phyloP scores from a whole-genome alignment of 2,329 filamentous ascomycete genomes.

The Sphaerulina vaccinii region DNA sequence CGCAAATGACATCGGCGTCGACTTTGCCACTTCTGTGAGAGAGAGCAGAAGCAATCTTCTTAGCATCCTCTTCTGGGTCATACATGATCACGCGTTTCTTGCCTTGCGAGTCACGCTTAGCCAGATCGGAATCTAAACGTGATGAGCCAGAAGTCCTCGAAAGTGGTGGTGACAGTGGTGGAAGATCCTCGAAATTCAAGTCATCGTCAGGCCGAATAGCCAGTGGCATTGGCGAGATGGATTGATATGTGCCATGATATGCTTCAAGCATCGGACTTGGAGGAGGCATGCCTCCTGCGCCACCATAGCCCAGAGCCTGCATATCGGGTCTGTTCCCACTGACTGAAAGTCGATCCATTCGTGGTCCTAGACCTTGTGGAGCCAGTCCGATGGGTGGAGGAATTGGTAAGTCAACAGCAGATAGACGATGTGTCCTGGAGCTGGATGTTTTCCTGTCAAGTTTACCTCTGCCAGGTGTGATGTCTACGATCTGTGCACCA shows the following conservation, averaged over 20 bases:
- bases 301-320: conserved; percentile 31
- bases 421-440: conserved; percentile 24
- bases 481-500: conserved; percentile 41
- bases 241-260: conserved; percentile 91
- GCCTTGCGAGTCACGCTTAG: conserved; percentile 34
- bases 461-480: conserved; percentile 39
- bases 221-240: conserved; percentile 90
- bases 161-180: conserved; percentile 34
- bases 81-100: conserved; percentile 74
- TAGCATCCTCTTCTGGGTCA: conserved; percentile 76
- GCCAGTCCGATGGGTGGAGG: conserved; percentile 24
- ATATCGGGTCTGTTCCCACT: conserved; percentile 47
- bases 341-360: conserved; percentile 50
- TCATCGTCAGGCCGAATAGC: conserved; percentile 62
- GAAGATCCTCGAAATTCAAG: conserved; percentile 54
- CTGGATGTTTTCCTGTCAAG: conserved; percentile 22
- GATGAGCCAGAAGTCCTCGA: conserved; percentile 29
- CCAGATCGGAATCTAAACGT: conserved; percentile 20
- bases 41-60: conserved; percentile 72
- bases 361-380: conserved; percentile 38
- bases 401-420: conserved; percentile 10
- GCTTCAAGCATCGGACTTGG: conserved; percentile 85
- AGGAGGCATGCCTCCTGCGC: conserved; percentile 54
- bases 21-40: conserved; percentile 54
- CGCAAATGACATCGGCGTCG: conserved; percentile 70